Evolutionary conservation across 257 asterid species (phyloP), one percentile per base, ranked within the genome.

Genomic region (Salvia splendens): DNA sequence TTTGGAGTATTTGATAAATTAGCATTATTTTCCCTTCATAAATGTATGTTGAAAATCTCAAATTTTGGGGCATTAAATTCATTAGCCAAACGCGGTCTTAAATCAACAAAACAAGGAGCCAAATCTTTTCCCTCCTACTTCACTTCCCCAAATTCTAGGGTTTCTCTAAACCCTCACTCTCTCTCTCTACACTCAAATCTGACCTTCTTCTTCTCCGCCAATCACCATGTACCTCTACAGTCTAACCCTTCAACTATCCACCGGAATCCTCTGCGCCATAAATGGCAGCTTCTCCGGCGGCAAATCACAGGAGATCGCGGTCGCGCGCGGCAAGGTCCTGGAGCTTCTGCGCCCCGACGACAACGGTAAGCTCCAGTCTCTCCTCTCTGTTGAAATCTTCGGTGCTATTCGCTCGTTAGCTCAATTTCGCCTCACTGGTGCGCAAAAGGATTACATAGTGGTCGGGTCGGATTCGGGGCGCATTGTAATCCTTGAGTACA

Each of bases 281-380:
- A 87, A 85, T 78, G 99, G 99, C n/a, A 94, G 75, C 83, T 94
- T 94, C 71, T 91, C 99, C 80, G 99, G 99, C 56, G 89, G 96
- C 1, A 94, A 94, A 75, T 50, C 73, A 4, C 99, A 94, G 61
- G 99, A 94, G 79, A 89, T 94, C 57, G 93, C 83, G 1, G 93
- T 94, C 48, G 97, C 96, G 17, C 98, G 96, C 32, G 96, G 96
- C 67, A 91, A 94, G 78, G 88, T 89, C 54, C 93, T 94, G 72
- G 95, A 89, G 78, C 96, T 94, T 64, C 79, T 94, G 47, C 98
- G 99, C 15, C 99, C 99, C 59, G 95, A 94, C 71, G 97, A 94
- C 9, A 88, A 85, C 36, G 98, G 98, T 85, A 94, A 91, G 85
- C 87, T 94, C 47, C 96, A 88, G 48, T 88, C 93, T 3, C 83